A percentile compares a stretch with the other conserved stretches of the same genome.
Conservation (phyloP, 345 rosid species). For the Salix purpurea region DNA sequence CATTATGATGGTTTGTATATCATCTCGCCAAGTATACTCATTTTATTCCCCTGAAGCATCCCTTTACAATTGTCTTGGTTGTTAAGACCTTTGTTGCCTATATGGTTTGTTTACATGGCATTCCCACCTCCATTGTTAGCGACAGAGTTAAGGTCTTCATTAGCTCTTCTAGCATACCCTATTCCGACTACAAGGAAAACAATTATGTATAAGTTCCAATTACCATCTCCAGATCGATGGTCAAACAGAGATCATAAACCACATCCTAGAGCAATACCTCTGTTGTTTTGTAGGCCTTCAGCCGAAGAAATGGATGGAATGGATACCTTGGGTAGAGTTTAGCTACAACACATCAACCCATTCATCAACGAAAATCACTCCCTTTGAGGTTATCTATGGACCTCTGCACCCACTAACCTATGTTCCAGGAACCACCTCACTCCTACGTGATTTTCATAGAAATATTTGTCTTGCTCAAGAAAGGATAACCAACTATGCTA, state of each 20-base stretch:
- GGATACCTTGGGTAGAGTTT: not conserved
- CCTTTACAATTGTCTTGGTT: not conserved
- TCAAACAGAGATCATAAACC: not conserved
- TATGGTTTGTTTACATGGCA: not conserved
- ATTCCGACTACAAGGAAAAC: not conserved
- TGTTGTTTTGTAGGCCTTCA: not conserved
- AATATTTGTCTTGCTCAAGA: not conserved
- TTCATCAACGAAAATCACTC: not conserved
- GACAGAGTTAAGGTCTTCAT: not conserved
- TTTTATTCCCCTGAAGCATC: not conserved
- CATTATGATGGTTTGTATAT: not conserved
- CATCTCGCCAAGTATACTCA: not conserved
- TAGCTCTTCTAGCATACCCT: not conserved
- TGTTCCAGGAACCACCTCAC: not conserved
- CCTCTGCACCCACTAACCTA: not conserved
- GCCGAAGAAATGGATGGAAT: not conserved
- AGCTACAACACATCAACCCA: not conserved
- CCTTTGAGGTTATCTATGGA: not conserved
- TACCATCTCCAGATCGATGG: not conserved
- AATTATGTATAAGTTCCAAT: not conserved
- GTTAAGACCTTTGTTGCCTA: not conserved
- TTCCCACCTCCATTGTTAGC: not conserved
- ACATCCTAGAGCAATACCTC: not conserved
- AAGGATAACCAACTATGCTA: not conserved
- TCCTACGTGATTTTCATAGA: not conserved